Evolutionary conservation across 495 filamentous ascomycete species (phyloP), one percentile per base, ranked within the genome.

Genomic region (Recurvomyces mirabilis): DNA sequence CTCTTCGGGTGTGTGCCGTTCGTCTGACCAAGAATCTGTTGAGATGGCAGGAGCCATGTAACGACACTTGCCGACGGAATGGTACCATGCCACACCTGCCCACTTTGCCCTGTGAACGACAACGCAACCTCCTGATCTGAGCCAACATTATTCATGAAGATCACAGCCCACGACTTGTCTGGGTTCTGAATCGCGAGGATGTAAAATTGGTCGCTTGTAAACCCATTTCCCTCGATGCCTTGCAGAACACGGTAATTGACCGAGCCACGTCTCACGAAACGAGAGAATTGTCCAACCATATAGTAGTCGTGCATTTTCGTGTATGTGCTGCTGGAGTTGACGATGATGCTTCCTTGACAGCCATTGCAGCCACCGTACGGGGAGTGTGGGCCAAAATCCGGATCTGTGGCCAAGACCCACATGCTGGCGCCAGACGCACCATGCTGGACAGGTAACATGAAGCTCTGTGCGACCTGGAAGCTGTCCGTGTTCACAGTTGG

Each of bases 211-310:
- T 39, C 22, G 35, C 35, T 38, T 13, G 33, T 46, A 5, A 25
- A 5, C 7, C 4, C 46, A 22, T 24, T 50, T 5, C 48, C 42
- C 35, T 46, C 41, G 22, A 20, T 41, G 34, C 48, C 48, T 35
- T 46, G 22, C 17, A 51, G 29, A 10, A 51, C 37, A 2, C 41
- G 14, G 25, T 46, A 41, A 25, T 51, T 51, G 12, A 60, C 60
- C 0, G 71, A 68, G 28, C 70, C 70, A 13, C 60, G 61, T 14
- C 69, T 66, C 45, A 77, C 74, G 50, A 73, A 77, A 53, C 68
- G 72, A 54, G 66, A 71, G 54, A 71, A 73, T 46, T 77, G 73
- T 11, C 69, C 71, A 34, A 77, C 64, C 64, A 71, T 71, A 40
- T 75, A 75, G 54, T 75, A 75, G 31, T 71, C 71, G 1, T 66